A percentile compares a stretch with the other conserved stretches of the same genome.
These are phyloP conservation scores for Eurotiales sp. DNA, from an alignment of 2,329 filamentous ascomycete genomes.

Conservation along the genomic window DNA sequence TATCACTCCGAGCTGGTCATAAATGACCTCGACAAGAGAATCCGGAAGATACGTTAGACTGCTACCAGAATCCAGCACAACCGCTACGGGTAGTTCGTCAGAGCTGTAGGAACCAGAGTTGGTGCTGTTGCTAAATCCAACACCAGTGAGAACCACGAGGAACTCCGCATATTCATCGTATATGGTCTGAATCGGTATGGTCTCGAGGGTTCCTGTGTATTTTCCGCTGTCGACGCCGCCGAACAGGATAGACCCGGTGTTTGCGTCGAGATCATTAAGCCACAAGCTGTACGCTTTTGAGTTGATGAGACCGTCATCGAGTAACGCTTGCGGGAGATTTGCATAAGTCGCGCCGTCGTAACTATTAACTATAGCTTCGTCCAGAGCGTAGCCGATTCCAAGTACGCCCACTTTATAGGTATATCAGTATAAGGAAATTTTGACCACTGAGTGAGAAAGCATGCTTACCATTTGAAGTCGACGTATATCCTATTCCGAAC, in stretches of 20 bases:
- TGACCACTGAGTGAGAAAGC: neutral
- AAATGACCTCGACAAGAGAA: slow-evolving; percentile 45
- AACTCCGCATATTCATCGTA: slow-evolving; percentile 58
- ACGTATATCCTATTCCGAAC: slow-evolving; percentile 58
- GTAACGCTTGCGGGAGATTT: slow-evolving; percentile 66
- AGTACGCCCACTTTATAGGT: slow-evolving; percentile 63
- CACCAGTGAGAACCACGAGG: slow-evolving; percentile 62
- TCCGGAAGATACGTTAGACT: slow-evolving; percentile 39
- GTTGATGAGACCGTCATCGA: slow-evolving; percentile 56
- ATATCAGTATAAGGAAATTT: slow-evolving; percentile 2
- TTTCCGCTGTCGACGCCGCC: slow-evolving; percentile 68
- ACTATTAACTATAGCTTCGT: slow-evolving; percentile 61
- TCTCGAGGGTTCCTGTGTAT: slow-evolving; percentile 60
- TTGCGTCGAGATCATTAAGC: slow-evolving; percentile 67
- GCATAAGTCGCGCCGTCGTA: slow-evolving; percentile 53
- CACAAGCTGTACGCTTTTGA: slow-evolving; percentile 71
- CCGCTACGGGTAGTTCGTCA: slow-evolving; percentile 36
- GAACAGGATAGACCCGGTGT: slow-evolving; percentile 66
- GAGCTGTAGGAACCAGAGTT: slow-evolving; percentile 27
- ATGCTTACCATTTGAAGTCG: slow-evolving; percentile 43
- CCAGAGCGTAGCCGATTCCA: slow-evolving; percentile 75
- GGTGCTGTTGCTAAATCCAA: slow-evolving; percentile 41
- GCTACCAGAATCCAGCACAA: slow-evolving; percentile 39
- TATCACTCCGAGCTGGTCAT: slow-evolving; percentile 55
- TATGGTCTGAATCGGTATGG: slow-evolving; percentile 61